Evolutionary conservation across 257 asterid species (phyloP).

Genomic region (Salvia splendens): DNA sequence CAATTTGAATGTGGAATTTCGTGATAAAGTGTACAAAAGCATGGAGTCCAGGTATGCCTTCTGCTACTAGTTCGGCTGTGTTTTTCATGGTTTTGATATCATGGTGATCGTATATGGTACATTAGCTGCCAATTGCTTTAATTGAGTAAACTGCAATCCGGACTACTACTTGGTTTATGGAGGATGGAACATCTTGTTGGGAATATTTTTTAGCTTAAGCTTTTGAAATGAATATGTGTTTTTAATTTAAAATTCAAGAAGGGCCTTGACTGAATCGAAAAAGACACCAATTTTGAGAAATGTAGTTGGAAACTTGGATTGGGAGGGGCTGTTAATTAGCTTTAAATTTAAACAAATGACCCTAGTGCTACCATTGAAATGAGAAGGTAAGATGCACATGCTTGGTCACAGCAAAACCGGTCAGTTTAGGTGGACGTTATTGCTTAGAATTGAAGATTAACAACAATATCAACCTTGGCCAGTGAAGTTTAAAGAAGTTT

Average conservation of each 20-base stretch:
- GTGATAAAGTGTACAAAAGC: constrained; percentile 61
- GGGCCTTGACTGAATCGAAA: background rate
- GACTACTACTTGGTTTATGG: background rate
- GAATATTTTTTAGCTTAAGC: background rate
- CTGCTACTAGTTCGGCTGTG: constrained; percentile 12
- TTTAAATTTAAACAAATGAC: background rate
- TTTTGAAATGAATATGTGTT: background rate
- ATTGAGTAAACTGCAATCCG: background rate
- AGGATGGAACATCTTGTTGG: background rate
- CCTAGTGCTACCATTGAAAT: background rate
- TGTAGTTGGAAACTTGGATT: background rate
- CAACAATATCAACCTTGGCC: background rate
- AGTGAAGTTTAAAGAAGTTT: background rate
- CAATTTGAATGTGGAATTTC: constrained; percentile 69
- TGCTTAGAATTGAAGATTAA: background rate
- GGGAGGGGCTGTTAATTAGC: background rate
- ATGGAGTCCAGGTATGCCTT: constrained; percentile 61
- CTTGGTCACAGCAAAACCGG: background rate
- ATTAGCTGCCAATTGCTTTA: background rate
- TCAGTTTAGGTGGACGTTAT: background rate
- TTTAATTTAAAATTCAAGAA: background rate
- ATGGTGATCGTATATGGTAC: background rate
- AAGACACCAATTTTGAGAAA: background rate
- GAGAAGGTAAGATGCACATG: background rate
- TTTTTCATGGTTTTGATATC: constrained; percentile 13